Base-by-base conservation (phyloP, 140 eudicot species). In the Bidens hawaiensis region DNA sequence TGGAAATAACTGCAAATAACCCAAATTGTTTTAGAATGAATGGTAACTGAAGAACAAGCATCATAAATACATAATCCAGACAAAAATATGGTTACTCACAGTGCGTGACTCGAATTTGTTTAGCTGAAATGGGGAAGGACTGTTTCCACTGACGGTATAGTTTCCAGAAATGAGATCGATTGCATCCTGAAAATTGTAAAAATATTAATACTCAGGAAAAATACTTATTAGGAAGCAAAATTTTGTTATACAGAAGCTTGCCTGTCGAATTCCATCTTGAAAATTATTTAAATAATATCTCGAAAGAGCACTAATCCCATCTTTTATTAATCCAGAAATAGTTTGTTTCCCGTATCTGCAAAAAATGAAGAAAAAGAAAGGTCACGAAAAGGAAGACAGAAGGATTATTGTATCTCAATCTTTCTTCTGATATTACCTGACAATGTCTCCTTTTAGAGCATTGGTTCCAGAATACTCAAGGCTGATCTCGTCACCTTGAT, bases 261-360 rank as follows among this genome's bases (percentile, higher is more conserved):
- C 99, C 99, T 93, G 99, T 40, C 95, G 76, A 65, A 75, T 78
- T 25, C 99, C 99, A 71, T 93, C 99, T 71, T 88, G 96, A 54
- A 93, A 93, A 65, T 93, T 93, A 66, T 93, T 93, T 43, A 88
- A 66, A 68, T 82, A 93, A 64, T 93, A 93, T 85, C 99, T 88
- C 5, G 96, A 88, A 70, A 93, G 66, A 38, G 99, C 96, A 66
- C 96, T 93, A 50, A 93, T 66, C 59, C 96, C 99, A 33, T 93
- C 99, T 74, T 79, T 81, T 17, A 93, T 81, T 12, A 85, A 67
- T 67, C 99, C 99, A 8, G 84, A 69, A 63, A 93, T 31, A 16
- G 96, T 88, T 81, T 93, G 96, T 71, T 93, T 88, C 22, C 99
- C 99, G 14, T 82, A 93, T 76, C 99, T 93, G 82, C 68, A 55